These are phyloP conservation scores for Didymella exigua DNA, from an alignment of 2,329 filamentous ascomycete species.

Conservation along the genomic window DNA sequence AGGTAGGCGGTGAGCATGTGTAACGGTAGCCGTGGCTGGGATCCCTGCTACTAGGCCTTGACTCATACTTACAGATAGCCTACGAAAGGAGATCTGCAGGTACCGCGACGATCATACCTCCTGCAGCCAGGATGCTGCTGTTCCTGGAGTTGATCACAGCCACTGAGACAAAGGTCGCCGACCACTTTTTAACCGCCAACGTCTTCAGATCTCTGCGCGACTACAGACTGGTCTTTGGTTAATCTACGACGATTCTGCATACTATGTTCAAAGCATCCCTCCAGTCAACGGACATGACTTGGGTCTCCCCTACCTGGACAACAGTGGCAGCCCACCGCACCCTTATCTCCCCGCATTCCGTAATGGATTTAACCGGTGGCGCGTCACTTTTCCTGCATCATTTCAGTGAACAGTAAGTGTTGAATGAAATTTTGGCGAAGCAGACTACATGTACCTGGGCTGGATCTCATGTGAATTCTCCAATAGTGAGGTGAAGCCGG, in stretches of 20 bases:
- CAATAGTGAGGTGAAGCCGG: neutral
- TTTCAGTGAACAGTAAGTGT: neutral
- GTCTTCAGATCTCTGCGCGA: neutral
- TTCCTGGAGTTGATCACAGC: slow-evolving; percentile 7
- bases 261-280: neutral
- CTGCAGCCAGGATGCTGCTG: neutral
- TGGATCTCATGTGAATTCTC: neutral
- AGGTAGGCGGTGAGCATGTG: slow-evolving; percentile 36
- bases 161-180: neutral
- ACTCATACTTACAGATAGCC: neutral
- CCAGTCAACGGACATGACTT: neutral
- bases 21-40: slow-evolving; percentile 10
- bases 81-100: slow-evolving; percentile 4
- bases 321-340: neutral
- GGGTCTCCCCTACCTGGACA: neutral
- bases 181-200: neutral
- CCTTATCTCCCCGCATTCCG: no score
- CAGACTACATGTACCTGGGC: neutral
- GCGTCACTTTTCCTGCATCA: neutral
- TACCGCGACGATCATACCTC: slow-evolving; percentile 12
- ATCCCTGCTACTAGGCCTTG: neutral
- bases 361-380: neutral
- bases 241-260: no score
- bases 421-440: neutral
- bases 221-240: neutral